Conservation (phyloP, 2,329 filamentous ascomycete genomes). For the Bipolaris victoriae region DNA sequence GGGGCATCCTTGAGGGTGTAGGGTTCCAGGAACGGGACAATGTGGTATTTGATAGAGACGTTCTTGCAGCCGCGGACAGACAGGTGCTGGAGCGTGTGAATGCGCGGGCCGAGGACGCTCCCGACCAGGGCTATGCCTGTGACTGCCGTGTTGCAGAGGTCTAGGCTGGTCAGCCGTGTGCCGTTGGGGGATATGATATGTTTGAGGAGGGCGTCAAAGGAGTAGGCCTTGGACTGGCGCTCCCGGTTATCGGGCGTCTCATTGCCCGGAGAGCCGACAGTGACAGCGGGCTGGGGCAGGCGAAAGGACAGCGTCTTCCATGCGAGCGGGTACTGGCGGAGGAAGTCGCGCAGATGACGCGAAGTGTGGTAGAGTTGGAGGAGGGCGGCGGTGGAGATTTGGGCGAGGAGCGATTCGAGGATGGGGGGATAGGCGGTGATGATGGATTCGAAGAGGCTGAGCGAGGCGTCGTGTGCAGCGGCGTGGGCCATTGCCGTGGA, state of each 20-base stretch:
- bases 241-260: slow-evolving; percentile 50
- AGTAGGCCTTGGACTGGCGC: slow-evolving; percentile 63
- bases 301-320: slow-evolving; percentile 67
- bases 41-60: slow-evolving; percentile 68
- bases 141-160: slow-evolving; percentile 67
- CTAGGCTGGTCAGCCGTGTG: slow-evolving; percentile 61
- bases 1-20: slow-evolving; percentile 51
- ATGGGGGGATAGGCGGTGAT: slow-evolving; percentile 64
- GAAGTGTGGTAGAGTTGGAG: slow-evolving; percentile 66
- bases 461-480: slow-evolving; percentile 14
- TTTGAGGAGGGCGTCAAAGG: slow-evolving; percentile 64
- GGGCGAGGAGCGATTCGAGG: slow-evolving; percentile 63
- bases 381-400: slow-evolving; percentile 62
- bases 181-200: slow-evolving; percentile 63
- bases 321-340: slow-evolving; percentile 63
- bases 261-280: slow-evolving; percentile 47
- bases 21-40: slow-evolving; percentile 61
- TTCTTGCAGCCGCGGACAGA: slow-evolving; percentile 69
- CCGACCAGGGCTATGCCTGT: slow-evolving; percentile 63
- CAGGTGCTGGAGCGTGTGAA: slow-evolving; percentile 63
- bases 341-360: slow-evolving; percentile 60
- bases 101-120: slow-evolving; percentile 60
- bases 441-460: slow-evolving; percentile 59
- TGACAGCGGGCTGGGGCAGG: slow-evolving; percentile 51
- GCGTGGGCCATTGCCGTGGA: slow-evolving; percentile 9